Conservation (phyloP, 2,329 filamentous ascomycete species). For the Exophiala sideris region DNA sequence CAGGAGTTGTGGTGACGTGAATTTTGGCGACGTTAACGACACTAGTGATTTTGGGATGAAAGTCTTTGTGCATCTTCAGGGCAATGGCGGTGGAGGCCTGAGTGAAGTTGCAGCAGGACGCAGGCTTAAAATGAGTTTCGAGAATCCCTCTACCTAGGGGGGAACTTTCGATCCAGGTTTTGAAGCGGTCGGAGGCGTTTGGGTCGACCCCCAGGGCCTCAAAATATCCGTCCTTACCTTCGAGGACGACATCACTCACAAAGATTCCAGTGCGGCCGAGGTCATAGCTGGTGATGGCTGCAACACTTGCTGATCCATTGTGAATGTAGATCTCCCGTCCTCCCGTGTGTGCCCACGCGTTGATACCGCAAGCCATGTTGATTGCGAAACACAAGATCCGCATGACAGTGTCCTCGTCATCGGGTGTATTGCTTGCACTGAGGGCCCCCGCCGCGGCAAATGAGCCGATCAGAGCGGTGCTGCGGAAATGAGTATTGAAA, state of each 20-base stretch:
- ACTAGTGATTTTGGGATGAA: not conserved
- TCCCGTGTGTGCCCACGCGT: conserved; percentile 10
- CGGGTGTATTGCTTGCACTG: not conserved
- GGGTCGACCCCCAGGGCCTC: not conserved
- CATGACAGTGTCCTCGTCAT: not conserved
- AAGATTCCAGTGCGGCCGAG: not conserved
- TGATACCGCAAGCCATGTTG: conserved; percentile 7
- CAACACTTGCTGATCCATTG: conserved; percentile 1
- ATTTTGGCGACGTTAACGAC: not conserved
- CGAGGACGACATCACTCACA: conserved; percentile 5
- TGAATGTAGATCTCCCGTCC: conserved; percentile 8
- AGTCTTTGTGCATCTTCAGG: conserved; percentile 2
- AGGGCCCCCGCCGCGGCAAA: not conserved
- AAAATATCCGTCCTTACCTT: conserved; percentile 8
- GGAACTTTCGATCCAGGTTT: not conserved
- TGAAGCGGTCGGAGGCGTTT: not conserved
- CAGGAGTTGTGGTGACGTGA: conserved; percentile 1
- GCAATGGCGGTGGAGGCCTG: not conserved
- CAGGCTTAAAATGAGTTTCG: conserved; percentile 5
- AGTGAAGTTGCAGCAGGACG: conserved; percentile 4
- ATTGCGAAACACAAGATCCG: conserved; percentile 1
- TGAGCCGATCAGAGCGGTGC: not conserved
- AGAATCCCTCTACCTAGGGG: not conserved
- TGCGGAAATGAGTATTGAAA: conserved; percentile 1
- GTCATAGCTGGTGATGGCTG: conserved; percentile 3